These are phyloP conservation scores for Myriosclerotinia scirpicola DNA, from an alignment of 2,329 filamentous ascomycete species.

Conservation along the genomic window DNA sequence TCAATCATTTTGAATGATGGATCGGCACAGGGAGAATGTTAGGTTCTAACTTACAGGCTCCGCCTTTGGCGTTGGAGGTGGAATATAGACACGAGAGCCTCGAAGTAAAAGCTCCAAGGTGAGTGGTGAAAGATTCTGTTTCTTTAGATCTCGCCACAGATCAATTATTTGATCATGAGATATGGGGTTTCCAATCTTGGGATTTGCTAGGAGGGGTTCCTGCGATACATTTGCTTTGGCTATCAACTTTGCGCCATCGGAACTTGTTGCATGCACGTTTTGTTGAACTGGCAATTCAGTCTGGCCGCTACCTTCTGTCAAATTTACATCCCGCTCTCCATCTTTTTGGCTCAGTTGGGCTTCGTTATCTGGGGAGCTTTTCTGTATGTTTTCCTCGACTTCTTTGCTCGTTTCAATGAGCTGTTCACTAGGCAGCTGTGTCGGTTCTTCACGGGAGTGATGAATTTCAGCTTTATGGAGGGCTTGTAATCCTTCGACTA, in stretches of 20 bases:
- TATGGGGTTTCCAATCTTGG: slow-evolving; percentile 62
- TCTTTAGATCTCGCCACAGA: slow-evolving; percentile 56
- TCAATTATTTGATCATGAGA: slow-evolving; percentile 68
- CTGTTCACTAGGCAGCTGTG: slow-evolving; percentile 2
- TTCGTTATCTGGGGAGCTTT: background rate
- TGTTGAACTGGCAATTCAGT: background rate
- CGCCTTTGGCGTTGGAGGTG: slow-evolving; percentile 77
- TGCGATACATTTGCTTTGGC: slow-evolving; percentile 4
- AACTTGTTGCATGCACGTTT: background rate
- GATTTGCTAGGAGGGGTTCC: slow-evolving; percentile 50
- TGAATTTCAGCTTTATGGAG: slow-evolving; percentile 33
- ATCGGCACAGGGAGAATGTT: background rate
- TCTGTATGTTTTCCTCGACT: background rate
- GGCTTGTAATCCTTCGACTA: slow-evolving; percentile 60
- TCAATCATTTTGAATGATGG: background rate
- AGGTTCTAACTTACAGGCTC: slow-evolving; percentile 62
- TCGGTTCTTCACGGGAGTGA: background rate
- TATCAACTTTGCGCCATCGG: background rate
- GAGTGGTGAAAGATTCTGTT: slow-evolving; percentile 40
- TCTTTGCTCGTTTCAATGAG: background rate
- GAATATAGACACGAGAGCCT: slow-evolving; percentile 69
- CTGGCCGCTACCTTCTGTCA: no score
- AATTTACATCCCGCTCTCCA: background rate
- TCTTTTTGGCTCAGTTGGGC: background rate
- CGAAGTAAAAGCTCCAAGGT: slow-evolving; percentile 70